These are phyloP conservation scores for Trichoderma cornu-damae DNA, from an alignment of 2,329 filamentous ascomycete genomes.

Conservation along the genomic window DNA sequence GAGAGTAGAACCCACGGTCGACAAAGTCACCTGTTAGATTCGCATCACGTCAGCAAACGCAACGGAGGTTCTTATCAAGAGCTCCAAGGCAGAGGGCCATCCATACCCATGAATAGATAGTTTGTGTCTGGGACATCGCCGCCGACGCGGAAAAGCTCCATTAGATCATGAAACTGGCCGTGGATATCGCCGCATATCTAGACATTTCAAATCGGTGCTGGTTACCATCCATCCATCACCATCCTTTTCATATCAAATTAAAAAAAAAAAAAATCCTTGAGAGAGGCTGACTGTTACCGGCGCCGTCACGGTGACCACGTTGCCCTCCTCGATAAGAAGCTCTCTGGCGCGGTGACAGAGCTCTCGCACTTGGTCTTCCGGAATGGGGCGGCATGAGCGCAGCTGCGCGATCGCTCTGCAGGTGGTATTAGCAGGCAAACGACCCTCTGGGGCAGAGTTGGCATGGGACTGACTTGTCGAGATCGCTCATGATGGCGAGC, in stretches of 20 bases:
- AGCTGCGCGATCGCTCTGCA: slow-evolving; percentile 87
- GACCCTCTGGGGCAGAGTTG: slow-evolving; percentile 18
- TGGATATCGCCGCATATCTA: slow-evolving; percentile 96
- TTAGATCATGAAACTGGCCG: slow-evolving; percentile 92
- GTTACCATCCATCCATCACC: not conserved
- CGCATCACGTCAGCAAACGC: not conserved
- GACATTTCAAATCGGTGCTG: slow-evolving; percentile 10
- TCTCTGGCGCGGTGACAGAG: slow-evolving; percentile 96
- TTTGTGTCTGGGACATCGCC: slow-evolving; percentile 94
- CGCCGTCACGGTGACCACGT: slow-evolving; percentile 91
- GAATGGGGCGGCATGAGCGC: slow-evolving; percentile 91
- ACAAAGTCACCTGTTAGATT: slow-evolving; percentile 74
- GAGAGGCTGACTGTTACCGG: slow-evolving; percentile 70
- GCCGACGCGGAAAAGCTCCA: slow-evolving; percentile 92
- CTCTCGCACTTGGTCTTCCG: slow-evolving; percentile 90
- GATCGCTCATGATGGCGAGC: slow-evolving; percentile 68
- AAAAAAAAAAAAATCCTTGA: too few relatives aligned
- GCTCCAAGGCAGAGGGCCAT: too few relatives aligned
- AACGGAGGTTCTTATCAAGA: not conserved
- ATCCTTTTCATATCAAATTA: not conserved
- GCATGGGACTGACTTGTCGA: slow-evolving; percentile 67
- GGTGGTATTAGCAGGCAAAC: slow-evolving; percentile 3
- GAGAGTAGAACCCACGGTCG: slow-evolving; percentile 94
- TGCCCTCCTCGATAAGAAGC: slow-evolving; percentile 93
- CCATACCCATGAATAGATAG: slow-evolving; percentile 89